phyloP scores from a whole-genome alignment of 495 filamentous ascomycete species.

The Neurospora sp. region DNA sequence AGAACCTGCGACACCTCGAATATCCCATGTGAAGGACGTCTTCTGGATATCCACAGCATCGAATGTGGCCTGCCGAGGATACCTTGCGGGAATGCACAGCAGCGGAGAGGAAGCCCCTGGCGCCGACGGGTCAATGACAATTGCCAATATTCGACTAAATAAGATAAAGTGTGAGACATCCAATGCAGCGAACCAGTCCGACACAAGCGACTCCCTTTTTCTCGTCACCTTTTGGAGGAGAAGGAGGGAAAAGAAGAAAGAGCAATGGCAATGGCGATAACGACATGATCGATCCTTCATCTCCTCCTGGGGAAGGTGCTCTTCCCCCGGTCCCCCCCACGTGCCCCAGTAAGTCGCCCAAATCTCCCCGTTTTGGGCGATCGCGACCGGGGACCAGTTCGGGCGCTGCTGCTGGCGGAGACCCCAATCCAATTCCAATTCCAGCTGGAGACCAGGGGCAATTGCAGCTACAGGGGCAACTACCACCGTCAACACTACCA shows the following conservation, averaged over 20 bases:
- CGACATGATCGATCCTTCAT: conserved; percentile 1
- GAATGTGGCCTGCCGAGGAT: background rate
- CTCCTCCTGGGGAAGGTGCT: background rate
- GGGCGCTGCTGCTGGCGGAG: conserved; percentile 12
- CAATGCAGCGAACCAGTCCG: conserved; percentile 33
- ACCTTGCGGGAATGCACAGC: background rate
- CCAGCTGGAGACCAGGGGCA: no score
- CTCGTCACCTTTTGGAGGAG: conserved; percentile 29
- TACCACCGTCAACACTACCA: background rate
- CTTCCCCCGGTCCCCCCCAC: background rate
- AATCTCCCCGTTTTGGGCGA: background rate
- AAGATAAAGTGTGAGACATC: conserved; percentile 20
- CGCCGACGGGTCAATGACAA: background rate
- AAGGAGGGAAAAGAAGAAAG: conserved; percentile 6
- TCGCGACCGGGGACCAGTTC: conserved; percentile 18
- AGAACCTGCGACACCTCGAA: background rate
- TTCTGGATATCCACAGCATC: background rate
- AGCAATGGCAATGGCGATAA: conserved; percentile 4
- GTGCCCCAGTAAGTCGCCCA: conserved; percentile 6
- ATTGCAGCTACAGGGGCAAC: no score
- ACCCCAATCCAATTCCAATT: background rate
- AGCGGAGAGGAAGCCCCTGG: background rate
- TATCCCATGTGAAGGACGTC: background rate
- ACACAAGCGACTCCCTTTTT: conserved; percentile 34
- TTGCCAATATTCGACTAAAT: background rate